Conservation (phyloP, 331 rosid genomes). For the Saraca asoca region DNA sequence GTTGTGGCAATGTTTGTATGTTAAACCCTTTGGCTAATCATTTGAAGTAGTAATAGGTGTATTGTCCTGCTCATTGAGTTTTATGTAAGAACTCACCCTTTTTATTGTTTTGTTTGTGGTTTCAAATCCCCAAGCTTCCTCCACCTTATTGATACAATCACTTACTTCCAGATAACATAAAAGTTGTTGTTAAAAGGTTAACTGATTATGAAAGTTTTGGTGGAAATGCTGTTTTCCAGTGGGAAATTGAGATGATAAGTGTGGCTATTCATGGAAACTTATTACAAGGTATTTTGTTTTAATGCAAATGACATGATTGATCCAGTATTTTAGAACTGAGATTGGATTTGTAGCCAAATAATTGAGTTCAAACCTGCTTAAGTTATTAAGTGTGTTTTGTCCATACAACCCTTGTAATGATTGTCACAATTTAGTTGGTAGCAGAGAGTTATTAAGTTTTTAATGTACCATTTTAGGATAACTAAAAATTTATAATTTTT, state of each 20-base stretch:
- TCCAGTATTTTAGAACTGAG: slow-evolving; percentile 4
- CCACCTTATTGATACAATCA: too few relatives aligned
- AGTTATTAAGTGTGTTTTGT: not conserved
- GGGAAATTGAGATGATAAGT: too few relatives aligned
- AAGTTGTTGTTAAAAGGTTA: slow-evolving; percentile 89
- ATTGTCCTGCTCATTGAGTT: too few relatives aligned
- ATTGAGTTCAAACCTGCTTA: slow-evolving; percentile 14
- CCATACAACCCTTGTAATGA: not conserved
- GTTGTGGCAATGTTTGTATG: too few relatives aligned
- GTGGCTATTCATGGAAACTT: too few relatives aligned
- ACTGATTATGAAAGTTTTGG: slow-evolving; percentile 91
- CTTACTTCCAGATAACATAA: slow-evolving; percentile 73
- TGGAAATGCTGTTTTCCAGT: slow-evolving; percentile 90
- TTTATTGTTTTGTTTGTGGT: too few relatives aligned
- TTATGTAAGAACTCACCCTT: too few relatives aligned
- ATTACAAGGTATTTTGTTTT: too few relatives aligned
- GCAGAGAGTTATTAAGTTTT: slow-evolving; percentile 3
- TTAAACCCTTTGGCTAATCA: too few relatives aligned
- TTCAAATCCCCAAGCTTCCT: too few relatives aligned
- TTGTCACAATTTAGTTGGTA: not conserved
- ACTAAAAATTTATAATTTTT: not conserved
- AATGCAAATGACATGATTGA: slow-evolving; percentile 13
- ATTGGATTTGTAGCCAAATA: not conserved
- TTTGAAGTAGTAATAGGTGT: too few relatives aligned
- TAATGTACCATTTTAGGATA: not conserved